Conservation (phyloP, 129 eudicot genomes). For the Escallonia rubra region DNA sequence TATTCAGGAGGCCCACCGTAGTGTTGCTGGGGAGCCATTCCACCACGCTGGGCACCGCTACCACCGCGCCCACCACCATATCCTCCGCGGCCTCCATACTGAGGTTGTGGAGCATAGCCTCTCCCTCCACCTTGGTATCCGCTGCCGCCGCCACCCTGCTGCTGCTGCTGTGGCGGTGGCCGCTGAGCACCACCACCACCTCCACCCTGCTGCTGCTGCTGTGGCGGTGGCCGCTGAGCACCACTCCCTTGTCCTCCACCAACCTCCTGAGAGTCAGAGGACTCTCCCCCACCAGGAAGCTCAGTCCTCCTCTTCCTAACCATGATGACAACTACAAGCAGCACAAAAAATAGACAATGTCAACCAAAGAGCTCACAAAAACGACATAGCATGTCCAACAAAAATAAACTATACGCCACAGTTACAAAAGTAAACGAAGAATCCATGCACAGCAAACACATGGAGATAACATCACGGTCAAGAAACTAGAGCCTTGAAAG, state of each 20-base stretch:
- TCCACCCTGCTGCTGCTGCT: constrained; percentile 36
- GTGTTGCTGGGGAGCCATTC: constrained; percentile 48
- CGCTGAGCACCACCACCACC: too few species aligned
- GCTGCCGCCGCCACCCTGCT: constrained; percentile 34
- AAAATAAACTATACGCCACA: neutral
- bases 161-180: constrained; percentile 45
- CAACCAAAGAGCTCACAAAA: neutral
- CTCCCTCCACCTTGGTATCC: constrained; percentile 72
- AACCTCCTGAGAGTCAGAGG: constrained; percentile 53
- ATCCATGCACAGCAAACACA: neutral
- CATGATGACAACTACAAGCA: constrained; percentile 43
- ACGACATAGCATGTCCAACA: neutral
- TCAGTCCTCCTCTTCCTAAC: constrained; percentile 81
- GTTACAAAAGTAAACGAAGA: neutral
- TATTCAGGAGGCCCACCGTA: constrained; percentile 33
- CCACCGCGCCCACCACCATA: constrained; percentile 45
- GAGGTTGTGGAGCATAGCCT: constrained; percentile 33
- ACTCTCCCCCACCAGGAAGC: constrained; percentile 47
- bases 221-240: constrained; percentile 39
- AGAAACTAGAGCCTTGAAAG: too few species aligned
- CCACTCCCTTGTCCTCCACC: constrained; percentile 47
- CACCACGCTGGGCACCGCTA: constrained; percentile 50
- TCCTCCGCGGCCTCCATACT: constrained; percentile 59
- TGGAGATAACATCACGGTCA: neutral
- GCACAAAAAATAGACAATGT: neutral